Base-by-base conservation (phyloP, 257 asterid genomes). In the Solanum tarapatanum region DNA sequence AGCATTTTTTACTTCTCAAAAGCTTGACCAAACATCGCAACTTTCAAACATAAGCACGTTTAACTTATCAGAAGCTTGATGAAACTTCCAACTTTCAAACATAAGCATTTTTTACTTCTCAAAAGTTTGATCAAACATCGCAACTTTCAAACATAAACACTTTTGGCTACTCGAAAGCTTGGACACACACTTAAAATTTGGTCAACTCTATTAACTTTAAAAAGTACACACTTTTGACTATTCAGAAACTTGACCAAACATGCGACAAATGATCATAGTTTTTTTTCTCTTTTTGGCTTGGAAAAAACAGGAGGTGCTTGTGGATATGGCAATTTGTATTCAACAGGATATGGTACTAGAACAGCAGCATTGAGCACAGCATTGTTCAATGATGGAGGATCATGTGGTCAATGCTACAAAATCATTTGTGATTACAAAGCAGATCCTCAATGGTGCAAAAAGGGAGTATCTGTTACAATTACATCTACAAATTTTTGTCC, bases 401-500 rank as follows among this genome's bases (percentile, higher is more conserved):
- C 90, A 33, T 94, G 98, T 66, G 98, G 98, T n/a, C 96, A 92
- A 68, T 94, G 98, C 58, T 94, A 75, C 91, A 92, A 89, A 92
- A 91, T 94, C 24, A 90, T 92, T 5, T 94, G 98, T 69, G 96
- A 93, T 45, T 89, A 6, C 86, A 90, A 89, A 1, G 86, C 90
- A 9, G 83, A 86, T 62, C 91, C 91, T 7, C 58, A 87, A 45
- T 94, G 92, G 93, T 93, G 98, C 91, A 91, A 26, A 86, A 92
- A 80, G 89, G 96, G 98, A 23, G 86, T 77, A 21, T 93, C 95
- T 0, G 92, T 93, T 36, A 94, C 98, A 3, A 68, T 94, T 82
- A 92, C 98, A 5, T 95, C 98, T 8, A 92, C 98, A 30, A 93
- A 94, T 37, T 94, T 94, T 45, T 94, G 98, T 88, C 98, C 98